Percentiles rank a stretch among this genome's conserved stretches.
Evolutionary conservation across 768 basidiomycete genomes (phyloP).

Genomic region (Scleroderma bovista): DNA sequence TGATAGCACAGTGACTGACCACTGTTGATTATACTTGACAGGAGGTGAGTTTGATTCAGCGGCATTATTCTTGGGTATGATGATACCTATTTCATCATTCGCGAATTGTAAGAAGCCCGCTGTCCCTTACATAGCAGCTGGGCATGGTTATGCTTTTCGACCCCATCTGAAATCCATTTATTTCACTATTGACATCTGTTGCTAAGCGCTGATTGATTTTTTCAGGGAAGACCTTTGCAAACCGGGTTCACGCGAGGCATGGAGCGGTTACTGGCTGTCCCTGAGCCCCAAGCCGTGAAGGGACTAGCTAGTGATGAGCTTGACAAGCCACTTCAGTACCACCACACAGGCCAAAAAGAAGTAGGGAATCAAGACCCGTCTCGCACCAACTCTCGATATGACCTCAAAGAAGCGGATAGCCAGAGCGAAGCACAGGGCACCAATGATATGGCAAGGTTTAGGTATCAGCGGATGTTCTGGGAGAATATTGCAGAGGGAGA

Average conservation of each 20-base stretch:
- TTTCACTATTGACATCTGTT: conserved; percentile 2
- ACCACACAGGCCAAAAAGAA: conserved; percentile 1
- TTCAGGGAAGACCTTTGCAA: conserved; percentile 62
- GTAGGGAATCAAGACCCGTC: neutral
- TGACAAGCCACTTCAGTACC: conserved; percentile 1
- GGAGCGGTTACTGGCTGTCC: conserved; percentile 72
- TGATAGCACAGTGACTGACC: neutral
- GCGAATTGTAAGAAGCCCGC: conserved; percentile 56
- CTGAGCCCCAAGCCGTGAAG: conserved; percentile 12
- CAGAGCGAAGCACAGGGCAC: conserved; percentile 49
- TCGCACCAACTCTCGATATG: conserved; percentile 28
- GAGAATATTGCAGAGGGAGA: conserved; percentile 68
- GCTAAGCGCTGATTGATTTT: conserved; percentile 3
- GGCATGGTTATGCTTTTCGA: conserved; percentile 56
- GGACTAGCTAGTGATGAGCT: neutral
- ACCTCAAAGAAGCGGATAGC: conserved; percentile 56
- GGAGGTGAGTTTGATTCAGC: conserved; percentile 34
- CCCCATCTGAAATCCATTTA: conserved; percentile 54
- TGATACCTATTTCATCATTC: conserved; percentile 63
- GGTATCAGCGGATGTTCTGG: conserved; percentile 74
- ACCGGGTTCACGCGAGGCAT: conserved; percentile 76
- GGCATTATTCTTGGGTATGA: conserved; percentile 28
- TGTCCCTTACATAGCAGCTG: conserved; percentile 59
- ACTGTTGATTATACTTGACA: conserved; percentile 13
- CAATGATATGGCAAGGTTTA: conserved; percentile 50